Evolutionary conservation across 129 eudicot genomes (phyloP).

Genomic region (Flaveria linearis): DNA sequence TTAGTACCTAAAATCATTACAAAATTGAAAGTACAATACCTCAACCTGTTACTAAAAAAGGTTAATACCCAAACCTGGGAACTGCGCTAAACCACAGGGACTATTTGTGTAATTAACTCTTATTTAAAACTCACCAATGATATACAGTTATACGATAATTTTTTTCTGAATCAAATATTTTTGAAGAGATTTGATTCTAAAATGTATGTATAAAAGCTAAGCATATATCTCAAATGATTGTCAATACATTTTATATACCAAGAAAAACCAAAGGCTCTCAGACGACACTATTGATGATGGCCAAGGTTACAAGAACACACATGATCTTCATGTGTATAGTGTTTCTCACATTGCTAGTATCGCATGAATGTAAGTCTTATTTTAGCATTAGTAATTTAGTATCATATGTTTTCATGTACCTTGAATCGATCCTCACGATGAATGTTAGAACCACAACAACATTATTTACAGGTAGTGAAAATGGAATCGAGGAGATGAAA

Average conservation of each 20-base stretch:
- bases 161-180: not conserved
- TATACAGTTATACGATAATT: not conserved
- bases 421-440: not conserved
- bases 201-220: not conserved
- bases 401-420: not conserved
- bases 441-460: not conserved
- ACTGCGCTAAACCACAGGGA: too few species aligned
- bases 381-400: not conserved
- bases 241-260: not conserved
- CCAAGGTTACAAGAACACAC: constrained; percentile 10
- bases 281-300: not conserved
- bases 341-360: constrained; percentile 20
- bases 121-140: too few species aligned
- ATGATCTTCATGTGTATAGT: not conserved
- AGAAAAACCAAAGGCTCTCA: not conserved
- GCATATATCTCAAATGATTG: not conserved
- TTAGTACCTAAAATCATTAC: too few species aligned
- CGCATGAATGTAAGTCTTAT: constrained; percentile 21
- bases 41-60: too few species aligned
- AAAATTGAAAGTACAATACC: too few species aligned
- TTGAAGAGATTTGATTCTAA: not conserved
- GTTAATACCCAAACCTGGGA: too few species aligned
- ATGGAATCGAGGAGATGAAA: not conserved
- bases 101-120: too few species aligned
- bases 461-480: not conserved